Percentiles rank a stretch among this genome's conserved stretches.
Conservation (phyloP, 2,329 filamentous ascomycete genomes). For the Trichoderma koningiopsis region DNA sequence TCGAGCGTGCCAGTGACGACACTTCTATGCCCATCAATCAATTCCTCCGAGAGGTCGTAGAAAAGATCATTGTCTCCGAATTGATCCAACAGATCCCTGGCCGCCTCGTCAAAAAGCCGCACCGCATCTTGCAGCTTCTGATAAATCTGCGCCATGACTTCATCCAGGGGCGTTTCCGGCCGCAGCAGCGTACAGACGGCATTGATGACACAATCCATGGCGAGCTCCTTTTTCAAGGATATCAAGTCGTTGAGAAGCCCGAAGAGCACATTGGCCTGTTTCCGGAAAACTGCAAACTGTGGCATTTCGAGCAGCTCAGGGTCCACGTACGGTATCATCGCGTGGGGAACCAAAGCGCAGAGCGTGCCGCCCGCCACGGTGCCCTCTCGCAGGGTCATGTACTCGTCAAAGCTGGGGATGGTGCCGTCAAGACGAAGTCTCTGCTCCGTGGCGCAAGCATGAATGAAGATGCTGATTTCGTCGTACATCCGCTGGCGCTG, state of each 20-base stretch:
- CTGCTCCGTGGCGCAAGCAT: slow-evolving; percentile 36
- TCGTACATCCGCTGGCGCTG: slow-evolving; percentile 28
- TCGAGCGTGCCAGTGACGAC: slow-evolving; percentile 39
- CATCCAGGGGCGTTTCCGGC: slow-evolving; percentile 31
- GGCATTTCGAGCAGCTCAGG: slow-evolving; percentile 15
- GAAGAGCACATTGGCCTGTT: slow-evolving; percentile 33
- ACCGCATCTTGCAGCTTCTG: slow-evolving; percentile 32
- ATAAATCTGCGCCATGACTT: slow-evolving; percentile 31
- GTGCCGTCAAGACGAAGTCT: slow-evolving; percentile 30
- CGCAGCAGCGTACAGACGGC: slow-evolving; percentile 35
- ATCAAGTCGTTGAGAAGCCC: slow-evolving; percentile 38
- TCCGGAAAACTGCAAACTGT: slow-evolving; percentile 29
- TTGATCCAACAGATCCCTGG: slow-evolving; percentile 26
- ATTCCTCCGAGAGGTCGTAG: slow-evolving; percentile 28
- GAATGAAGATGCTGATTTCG: slow-evolving; percentile 33
- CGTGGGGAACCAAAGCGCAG: slow-evolving; percentile 35
- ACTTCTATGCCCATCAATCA: slow-evolving; percentile 37
- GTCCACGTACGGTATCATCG: slow-evolving; percentile 27
- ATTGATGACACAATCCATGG: slow-evolving; percentile 35
- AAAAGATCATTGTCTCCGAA: slow-evolving; percentile 25
- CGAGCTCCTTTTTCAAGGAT: slow-evolving; percentile 40
- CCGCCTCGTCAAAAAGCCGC: slow-evolving; percentile 32
- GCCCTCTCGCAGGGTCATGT: slow-evolving; percentile 36
- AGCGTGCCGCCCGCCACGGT: slow-evolving; percentile 35
- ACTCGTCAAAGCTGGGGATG: slow-evolving; percentile 35